Conservation (phyloP, 2,329 filamentous ascomycete species). For the Diaporthe vaccinii region DNA sequence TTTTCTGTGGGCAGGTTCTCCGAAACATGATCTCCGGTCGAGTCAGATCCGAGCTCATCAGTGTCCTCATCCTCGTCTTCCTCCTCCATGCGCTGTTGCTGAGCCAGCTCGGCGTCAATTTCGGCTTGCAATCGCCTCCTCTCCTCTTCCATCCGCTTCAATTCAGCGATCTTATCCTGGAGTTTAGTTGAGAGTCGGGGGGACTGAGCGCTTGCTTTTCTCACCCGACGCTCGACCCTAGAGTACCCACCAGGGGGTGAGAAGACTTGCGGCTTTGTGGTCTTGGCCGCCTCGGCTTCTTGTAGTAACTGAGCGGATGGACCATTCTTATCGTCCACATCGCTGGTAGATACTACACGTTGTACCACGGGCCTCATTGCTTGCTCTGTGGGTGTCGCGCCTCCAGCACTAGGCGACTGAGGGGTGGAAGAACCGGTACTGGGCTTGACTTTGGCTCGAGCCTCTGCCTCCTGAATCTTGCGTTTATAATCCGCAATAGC, state of each 20-base stretch:
- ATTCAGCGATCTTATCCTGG: slow-evolving; percentile 61
- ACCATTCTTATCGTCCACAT: slow-evolving; percentile 42
- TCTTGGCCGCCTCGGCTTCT: slow-evolving; percentile 45
- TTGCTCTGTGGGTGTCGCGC: slow-evolving; percentile 49
- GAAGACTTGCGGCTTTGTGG: slow-evolving; percentile 46
- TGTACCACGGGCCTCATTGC: slow-evolving; percentile 38
- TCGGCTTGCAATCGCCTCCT: slow-evolving; percentile 65
- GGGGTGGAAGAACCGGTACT: slow-evolving; percentile 50
- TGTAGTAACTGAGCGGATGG: slow-evolving; percentile 45
- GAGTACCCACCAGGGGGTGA: slow-evolving; percentile 4
- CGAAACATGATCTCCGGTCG: slow-evolving; percentile 52
- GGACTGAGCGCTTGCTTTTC: slow-evolving; percentile 55
- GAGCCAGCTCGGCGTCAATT: slow-evolving; percentile 52
- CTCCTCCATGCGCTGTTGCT: slow-evolving; percentile 45
- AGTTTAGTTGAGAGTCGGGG: slow-evolving; percentile 56
- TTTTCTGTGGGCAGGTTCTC: background rate
- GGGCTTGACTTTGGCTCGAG: slow-evolving; percentile 59
- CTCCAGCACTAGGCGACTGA: slow-evolving; percentile 46
- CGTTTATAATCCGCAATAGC: slow-evolving; percentile 73
- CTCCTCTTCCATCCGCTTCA: slow-evolving; percentile 61
- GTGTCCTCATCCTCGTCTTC: slow-evolving; percentile 43
- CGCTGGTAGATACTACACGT: slow-evolving; percentile 43
- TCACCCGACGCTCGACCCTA: slow-evolving; percentile 47
- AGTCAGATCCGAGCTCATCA: slow-evolving; percentile 50
- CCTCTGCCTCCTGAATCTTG: slow-evolving; percentile 71